Conservation (phyloP, 352 stramenopile species). For the Pythium plurisporium region DNA sequence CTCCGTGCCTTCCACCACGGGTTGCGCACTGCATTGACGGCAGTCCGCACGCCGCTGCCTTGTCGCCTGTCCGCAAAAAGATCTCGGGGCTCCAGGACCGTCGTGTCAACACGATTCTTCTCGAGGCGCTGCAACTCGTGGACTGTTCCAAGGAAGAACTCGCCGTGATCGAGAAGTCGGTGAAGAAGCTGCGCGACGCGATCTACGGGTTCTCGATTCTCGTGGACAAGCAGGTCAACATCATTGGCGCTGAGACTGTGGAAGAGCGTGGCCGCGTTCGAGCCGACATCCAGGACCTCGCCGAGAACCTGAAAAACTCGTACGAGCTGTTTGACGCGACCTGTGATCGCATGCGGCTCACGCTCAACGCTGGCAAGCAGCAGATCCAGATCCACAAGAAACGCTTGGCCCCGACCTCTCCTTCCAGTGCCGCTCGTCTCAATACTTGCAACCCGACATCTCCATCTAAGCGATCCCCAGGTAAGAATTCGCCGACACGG, state of each 20-base stretch:
- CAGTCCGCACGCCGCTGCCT: not conserved
- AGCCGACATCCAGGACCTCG: slow-evolving; percentile 59
- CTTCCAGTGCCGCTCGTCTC: not conserved
- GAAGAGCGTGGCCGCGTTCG: slow-evolving; percentile 46
- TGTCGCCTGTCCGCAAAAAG: slow-evolving; percentile 52
- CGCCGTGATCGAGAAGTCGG: slow-evolving; percentile 42
- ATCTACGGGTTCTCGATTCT: slow-evolving; percentile 65
- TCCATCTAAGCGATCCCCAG: not conserved
- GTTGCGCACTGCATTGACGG: slow-evolving; percentile 8
- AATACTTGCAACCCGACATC: slow-evolving; percentile 1
- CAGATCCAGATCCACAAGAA: slow-evolving; percentile 57
- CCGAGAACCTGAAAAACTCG: slow-evolving; percentile 48
- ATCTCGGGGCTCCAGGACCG: slow-evolving; percentile 53
- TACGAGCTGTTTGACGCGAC: slow-evolving; percentile 51
- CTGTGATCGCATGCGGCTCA: slow-evolving; percentile 58
- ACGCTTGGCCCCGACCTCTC: slow-evolving; percentile 15
- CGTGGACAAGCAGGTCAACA: slow-evolving; percentile 74
- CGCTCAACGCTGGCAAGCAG: slow-evolving; percentile 36
- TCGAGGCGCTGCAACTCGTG: slow-evolving; percentile 60
- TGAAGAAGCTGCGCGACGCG: slow-evolving; percentile 52
- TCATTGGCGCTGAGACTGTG: slow-evolving; percentile 39
- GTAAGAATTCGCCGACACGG: not conserved
- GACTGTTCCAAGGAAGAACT: slow-evolving; percentile 64
- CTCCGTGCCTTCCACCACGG: slow-evolving; percentile 10
- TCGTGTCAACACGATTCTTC: slow-evolving; percentile 47